These are phyloP conservation scores for Tylopilus balloui DNA, from an alignment of 768 basidiomycete species.

Conservation along the genomic window DNA sequence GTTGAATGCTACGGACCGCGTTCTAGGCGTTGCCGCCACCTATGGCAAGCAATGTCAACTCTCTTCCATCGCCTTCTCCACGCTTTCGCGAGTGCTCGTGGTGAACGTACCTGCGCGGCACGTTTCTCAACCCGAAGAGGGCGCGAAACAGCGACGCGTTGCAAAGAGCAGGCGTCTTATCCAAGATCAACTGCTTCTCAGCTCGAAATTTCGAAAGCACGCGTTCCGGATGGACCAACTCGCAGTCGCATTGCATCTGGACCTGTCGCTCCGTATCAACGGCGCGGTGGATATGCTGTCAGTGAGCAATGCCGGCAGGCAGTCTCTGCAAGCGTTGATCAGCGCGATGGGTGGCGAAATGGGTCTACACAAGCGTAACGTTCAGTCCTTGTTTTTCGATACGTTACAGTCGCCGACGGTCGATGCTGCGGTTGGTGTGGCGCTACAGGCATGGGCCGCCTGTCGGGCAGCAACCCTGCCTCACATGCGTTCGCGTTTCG, in stretches of 20 bases:
- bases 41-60: conserved; percentile 36
- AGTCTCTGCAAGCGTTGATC: conserved; percentile 34
- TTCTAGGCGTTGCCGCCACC: conserved; percentile 41
- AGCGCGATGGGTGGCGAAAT: conserved; percentile 36
- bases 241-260: conserved; percentile 36
- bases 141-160: neutral
- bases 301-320: conserved; percentile 18
- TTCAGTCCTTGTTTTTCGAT: conserved; percentile 30
- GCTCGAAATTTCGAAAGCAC: conserved; percentile 29
- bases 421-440: conserved; percentile 20
- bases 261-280: conserved; percentile 34
- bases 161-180: conserved; percentile 24
- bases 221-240: conserved; percentile 47
- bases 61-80: conserved; percentile 38
- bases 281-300: conserved; percentile 43
- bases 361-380: conserved; percentile 25
- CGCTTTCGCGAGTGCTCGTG: conserved; percentile 32
- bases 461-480: conserved; percentile 32
- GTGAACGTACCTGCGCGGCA: conserved; percentile 27
- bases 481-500: conserved; percentile 16
- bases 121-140: neutral
- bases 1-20: conserved; percentile 18
- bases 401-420: conserved; percentile 15
- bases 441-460: conserved; percentile 44
- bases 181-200: conserved; percentile 30